Evolutionary conservation across 2,329 filamentous ascomycete genomes (phyloP), one percentile per base, ranked within the genome.

Genomic region (Cryphonectria naterciae): DNA sequence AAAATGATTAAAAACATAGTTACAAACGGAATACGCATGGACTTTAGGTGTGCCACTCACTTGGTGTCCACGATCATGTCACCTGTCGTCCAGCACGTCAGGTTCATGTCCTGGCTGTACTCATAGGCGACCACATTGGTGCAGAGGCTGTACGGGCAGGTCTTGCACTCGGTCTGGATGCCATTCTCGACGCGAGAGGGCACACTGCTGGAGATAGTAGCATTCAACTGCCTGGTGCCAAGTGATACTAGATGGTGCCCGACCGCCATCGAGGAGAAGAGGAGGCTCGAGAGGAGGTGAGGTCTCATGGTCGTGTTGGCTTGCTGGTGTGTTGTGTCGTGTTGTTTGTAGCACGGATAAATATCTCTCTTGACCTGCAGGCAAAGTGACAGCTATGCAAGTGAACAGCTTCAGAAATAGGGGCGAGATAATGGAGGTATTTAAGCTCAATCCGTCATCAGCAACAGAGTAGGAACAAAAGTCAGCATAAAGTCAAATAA

Each of bases 121-220:
- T 67, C 46, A 17, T 69, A 62, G 7, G 66, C 71, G 17, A 61
- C 68, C 3, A 63, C 28, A 41, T 73, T 73, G 35, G 69, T 67
- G 32, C 71, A 73, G 1, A 71, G 69, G 13, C 62, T 66, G 22
- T 73, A 73, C 13, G 71, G 71, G 25, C 71, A 73, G 1, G 66
- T 69, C 46, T 73, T 73, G 69, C 71, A 73, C 63, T 73, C 71
- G 2, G 71, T 73, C 19, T 65, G 25, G 66, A 73, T 73, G 8
- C 71, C 71, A 19, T 32, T 8, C 17, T 71, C 63, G 17, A 73
- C 69, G 0, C 19, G 13, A 2, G 71, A 73, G 4, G 71, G 56
- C 46, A 69, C 70, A 1, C 56, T 68, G 22, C n/a, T 43, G n/a
- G 2, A 4, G 32, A 61, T 68, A 37, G 68, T 70, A 28, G 60